Base-by-base conservation (phyloP, 192 early-diverging fungal species). In the Umbelopsis sp. region DNA sequence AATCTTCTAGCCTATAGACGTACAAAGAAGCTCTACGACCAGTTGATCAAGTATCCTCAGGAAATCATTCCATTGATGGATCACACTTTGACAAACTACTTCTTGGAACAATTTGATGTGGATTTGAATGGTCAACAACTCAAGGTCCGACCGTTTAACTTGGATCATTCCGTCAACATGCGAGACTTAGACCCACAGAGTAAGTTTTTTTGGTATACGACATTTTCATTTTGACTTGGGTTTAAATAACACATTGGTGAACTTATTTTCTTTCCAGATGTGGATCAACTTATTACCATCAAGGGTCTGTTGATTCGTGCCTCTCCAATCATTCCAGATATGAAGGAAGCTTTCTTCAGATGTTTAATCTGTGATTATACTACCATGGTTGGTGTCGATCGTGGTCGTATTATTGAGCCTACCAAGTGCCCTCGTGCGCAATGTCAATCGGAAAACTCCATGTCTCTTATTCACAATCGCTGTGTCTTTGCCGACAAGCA, bases 1-100 rank as follows among this genome's bases (percentile, higher is more conserved):
- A 96, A 99, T 68, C 76, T 99, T 7, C 74, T 85, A 6, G 85
- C 88, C 2, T 96, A 93, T 74, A 82, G 85, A 7, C 72, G 83
- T 8, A 80, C 85, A 38, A 68, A 78, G n/a, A 87, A 90, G 67
- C 81, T 99, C 45, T 97, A 97, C 82, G 74, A 90, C 71, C 92
- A 96, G 76, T 78, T 99, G 47, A 81, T 95, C 21, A 92, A 94
- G 43, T 99, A 97, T 80, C 97, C 97, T 12, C 92, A 96, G 51
- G 97, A 99, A 85, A 93, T 99, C 34, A 91, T 99, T 76, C 94
- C 96, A 0, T 82, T 97, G 29, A 88, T 98, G 89, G 97, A 99
- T 86, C 89, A 95, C 71, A 88, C 89, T 11, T 77, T 97, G 56
- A 91, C 90, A 1, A 88, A 94, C 68, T 79, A 89, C 29, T 93